Conservation (phyloP, 345 rosid genomes). For the Citrus australasica region DNA sequence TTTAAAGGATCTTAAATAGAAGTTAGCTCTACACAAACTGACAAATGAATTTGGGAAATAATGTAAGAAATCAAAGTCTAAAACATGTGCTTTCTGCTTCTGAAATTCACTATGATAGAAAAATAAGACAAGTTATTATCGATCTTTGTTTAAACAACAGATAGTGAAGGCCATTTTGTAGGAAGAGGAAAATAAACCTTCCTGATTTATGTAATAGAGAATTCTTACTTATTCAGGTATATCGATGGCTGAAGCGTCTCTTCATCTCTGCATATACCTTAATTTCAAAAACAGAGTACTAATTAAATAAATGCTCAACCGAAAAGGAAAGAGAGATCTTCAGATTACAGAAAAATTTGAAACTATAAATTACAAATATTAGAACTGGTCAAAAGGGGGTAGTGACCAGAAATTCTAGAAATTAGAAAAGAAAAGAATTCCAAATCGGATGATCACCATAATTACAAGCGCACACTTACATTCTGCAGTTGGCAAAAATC, state of each 20-base stretch:
- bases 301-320: constrained; percentile 12
- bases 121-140: background rate
- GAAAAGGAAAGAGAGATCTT: background rate
- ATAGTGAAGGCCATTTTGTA: background rate
- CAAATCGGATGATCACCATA: background rate
- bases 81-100: background rate
- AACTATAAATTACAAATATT: background rate
- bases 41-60: background rate
- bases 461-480: background rate
- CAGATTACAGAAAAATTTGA: background rate
- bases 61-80: background rate
- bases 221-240: constrained; percentile 81
- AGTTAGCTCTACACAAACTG: background rate
- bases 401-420: background rate
- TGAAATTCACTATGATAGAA: background rate
- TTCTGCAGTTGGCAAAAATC: background rate
- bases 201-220: background rate
- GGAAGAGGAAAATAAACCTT: background rate
- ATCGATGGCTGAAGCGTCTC: constrained; percentile 80
- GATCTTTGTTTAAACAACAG: background rate
- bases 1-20: background rate
- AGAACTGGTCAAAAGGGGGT: background rate
- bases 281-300: constrained; percentile 10
- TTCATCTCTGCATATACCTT: constrained; percentile 79
- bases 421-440: background rate